Evolutionary conservation across 176 grass and related monocot genomes (phyloP), one percentile per base, ranked within the genome.

Genomic region (Avena eriantha): DNA sequence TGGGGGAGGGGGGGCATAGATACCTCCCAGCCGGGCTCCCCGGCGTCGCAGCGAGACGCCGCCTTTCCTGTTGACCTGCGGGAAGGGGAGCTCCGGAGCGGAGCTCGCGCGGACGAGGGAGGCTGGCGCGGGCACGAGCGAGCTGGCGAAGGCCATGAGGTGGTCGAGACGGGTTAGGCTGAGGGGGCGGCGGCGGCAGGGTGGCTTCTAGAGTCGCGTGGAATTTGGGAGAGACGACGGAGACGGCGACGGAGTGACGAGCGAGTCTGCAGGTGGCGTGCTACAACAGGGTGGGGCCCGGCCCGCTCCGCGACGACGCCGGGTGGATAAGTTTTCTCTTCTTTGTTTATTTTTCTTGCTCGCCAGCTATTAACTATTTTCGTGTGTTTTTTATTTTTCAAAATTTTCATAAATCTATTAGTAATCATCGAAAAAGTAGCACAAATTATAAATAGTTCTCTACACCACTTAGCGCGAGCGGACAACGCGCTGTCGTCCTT

Each of bases 121-220:
- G 73, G 79, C 53, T 46, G 86, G 73, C 55, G 56, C 64, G 1
- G 79, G 64, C 36, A 88, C 73, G 29, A 89, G 46, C 45, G 73
- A 89, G 73, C 60, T 67, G 66, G 83, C 10, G 79, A 92, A 82
- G 75, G 83, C 83, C 89, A 94, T 91, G 71, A 26, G 15, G 78
- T 14, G 12, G 5, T 7, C 3, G 26, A 23, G 70, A 5, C 31
- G 65, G 3, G 26, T 61, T 70, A 21, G 31, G 19, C 16, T 18
- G 26, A 4, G 8, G 16, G 5, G 7, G 31, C 2, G 23, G 64
- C 23, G 50, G 74, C 39, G 73, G 88, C 14, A 66, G 74, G 61
- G 84, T 47, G 73, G 63, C 79, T 87, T 84, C 77, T 33, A 50
- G 85, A 84, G 66, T 50, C 58, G 48, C 75, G 69, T 51, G 49